These are phyloP conservation scores for Paraphoma sp. DNA, from an alignment of 2,329 filamentous ascomycete species.

Conservation along the genomic window DNA sequence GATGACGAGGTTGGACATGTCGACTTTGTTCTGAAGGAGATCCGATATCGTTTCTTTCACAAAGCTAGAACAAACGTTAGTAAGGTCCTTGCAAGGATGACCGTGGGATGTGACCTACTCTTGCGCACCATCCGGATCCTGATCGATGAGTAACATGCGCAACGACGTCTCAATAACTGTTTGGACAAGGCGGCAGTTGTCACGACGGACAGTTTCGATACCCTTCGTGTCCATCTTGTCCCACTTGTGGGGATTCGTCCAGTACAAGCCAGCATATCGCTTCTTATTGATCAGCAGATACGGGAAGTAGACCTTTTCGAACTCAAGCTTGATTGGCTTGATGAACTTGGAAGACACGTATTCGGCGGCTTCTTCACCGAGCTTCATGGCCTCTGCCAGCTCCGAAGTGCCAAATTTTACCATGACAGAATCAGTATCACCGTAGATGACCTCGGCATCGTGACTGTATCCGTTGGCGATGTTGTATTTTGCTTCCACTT, in stretches of 20 bases:
- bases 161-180: conserved; percentile 97
- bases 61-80: conserved; percentile 7
- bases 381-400: conserved; percentile 85
- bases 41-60: conserved; percentile 59
- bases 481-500: conserved; percentile 88
- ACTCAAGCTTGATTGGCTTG: conserved; percentile 98
- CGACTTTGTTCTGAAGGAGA: conserved; percentile 93
- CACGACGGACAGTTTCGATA: conserved; percentile 96
- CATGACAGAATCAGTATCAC: conserved; percentile 99
- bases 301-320: conserved; percentile 98
- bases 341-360: conserved; percentile 91
- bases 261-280: conserved; percentile 96
- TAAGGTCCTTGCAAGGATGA: conserved; percentile 46
- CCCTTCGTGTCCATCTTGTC: conserved; percentile 99
- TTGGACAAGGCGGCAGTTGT: conserved; percentile 94
- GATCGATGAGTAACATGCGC: conserved; percentile 93
- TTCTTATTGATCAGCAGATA: conserved; percentile 99
- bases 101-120: conserved; percentile 67
- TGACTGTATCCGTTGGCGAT: conserved; percentile 94
- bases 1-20: conserved; percentile 99
- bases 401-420: conserved; percentile 96
- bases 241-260: conserved; percentile 91
- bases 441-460: conserved; percentile 96
- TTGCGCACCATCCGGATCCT: conserved; percentile 87
- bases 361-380: conserved; percentile 90